Base-by-base conservation (phyloP, 1,139 yeast genomes). In the Diutina ranongensis region DNA sequence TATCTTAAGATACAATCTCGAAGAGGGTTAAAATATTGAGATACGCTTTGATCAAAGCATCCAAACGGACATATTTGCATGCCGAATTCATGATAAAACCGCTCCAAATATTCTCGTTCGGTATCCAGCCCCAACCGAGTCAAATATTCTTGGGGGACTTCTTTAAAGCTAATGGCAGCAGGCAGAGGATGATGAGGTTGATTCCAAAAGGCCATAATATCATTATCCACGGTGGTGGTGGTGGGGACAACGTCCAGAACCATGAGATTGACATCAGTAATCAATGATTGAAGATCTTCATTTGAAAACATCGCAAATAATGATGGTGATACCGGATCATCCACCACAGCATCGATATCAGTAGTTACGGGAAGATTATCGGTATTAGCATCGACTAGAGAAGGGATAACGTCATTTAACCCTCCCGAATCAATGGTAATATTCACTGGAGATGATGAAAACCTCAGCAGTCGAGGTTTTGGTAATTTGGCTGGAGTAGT, bases 1-100 rank as follows among this genome's bases (percentile, higher is more conserved):
- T 77, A 74, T 27, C 71, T 67, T 34, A 83, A 57, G 5, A 83
- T 59, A 4, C 83, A 72, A 55, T 83, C 88, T 48, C 88, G 61
- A 0, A 81, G 73, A 0, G 92, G 88, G 52, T 83, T 81, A 47
- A 61, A 59, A 49, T 64, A 61, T 7, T 55, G 44, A 9, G 59
- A 56, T 4, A 52, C 52, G 1, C 49, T 46, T 1, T 65, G 66
- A 47, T 68, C 71, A 46, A 67, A 69, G 10, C 82, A 78, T 32
- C 68, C 65, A 54, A 80, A 78, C 2, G 94, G 92, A 33, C 81
- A 68, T 16, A 82, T 71, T 1, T 79, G 65, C 45, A 65, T 68
- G 35, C 82, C 67, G 55, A 80, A 82, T 42, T 78, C 81, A 52
- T 73, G 57, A 53, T 76, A 80, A 54, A 81, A 83, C 27, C 68